Evolutionary conservation across 257 asterid species (phyloP).

Genomic region (Fraxinus anomala): DNA sequence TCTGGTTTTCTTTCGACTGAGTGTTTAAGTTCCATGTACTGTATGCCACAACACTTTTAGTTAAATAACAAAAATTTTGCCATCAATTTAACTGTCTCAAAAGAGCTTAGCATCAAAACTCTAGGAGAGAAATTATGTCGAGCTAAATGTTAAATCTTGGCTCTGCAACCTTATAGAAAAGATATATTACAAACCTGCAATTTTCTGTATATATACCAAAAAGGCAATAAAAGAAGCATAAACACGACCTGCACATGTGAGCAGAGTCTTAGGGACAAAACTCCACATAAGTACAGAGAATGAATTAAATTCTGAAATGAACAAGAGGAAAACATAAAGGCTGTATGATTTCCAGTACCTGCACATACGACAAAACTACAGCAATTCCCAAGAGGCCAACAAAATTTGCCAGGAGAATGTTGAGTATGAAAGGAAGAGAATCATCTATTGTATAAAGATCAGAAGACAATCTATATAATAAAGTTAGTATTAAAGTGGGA

Average conservation of each 20-base stretch:
- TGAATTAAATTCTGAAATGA: conserved; percentile 8
- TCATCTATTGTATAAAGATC: conserved; percentile 95
- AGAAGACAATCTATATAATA: conserved; percentile 73
- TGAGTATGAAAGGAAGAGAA: conserved; percentile 96
- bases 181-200: conserved; percentile 59
- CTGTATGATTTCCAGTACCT: conserved; percentile 45
- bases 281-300: not conserved
- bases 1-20: not conserved
- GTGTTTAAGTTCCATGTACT: not conserved
- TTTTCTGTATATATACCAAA: conserved; percentile 79
- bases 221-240: conserved; percentile 75
- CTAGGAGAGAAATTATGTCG: not conserved
- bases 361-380: conserved; percentile 74
- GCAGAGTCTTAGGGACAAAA: conserved; percentile 7
- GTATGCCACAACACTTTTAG: not conserved
- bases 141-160: not conserved
- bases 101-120: conserved; percentile 1
- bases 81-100: not conserved
- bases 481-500: conserved; percentile 35
- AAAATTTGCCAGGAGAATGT: conserved; percentile 90
- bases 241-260: conserved; percentile 61
- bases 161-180: conserved; percentile 18
- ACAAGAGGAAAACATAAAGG: not conserved
- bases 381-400: conserved; percentile 86
- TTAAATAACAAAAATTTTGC: not conserved